Evolutionary conservation across 2,329 filamentous ascomycete species (phyloP), one percentile per base, ranked within the genome.

Genomic region (Cyphellophora attinorum): DNA sequence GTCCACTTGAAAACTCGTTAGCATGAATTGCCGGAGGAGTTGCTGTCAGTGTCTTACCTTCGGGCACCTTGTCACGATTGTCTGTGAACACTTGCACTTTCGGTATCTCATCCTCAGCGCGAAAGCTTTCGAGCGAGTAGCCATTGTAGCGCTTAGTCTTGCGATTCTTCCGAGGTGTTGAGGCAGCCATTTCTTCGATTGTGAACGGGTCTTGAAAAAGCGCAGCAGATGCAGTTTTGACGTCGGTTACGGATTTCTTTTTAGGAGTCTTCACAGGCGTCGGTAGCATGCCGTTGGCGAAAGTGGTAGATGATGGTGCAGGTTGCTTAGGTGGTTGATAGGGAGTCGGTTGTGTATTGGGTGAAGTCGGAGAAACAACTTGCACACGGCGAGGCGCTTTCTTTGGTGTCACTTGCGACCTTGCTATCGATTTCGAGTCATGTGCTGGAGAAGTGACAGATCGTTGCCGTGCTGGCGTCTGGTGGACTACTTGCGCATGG

Each of bases 211-310:
- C 58, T 41, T 65, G 66, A 50, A 74, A 76, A 17, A 75, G 55
- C 17, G 68, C 59, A 39, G 74, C 69, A 8, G 54, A 21, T 23
- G 70, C 65, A 4, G 61, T 52, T 32, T 62, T 57, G 33, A 68
- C 49, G 38, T 66, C 59, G 11, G 55, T 49, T 14, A 64, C 50
- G 3, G 59, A 51, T 44, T 70, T 71, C 57, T 75, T 76, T 48
- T 63, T 63, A 6, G 74, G 75, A 6, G 74, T 78, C 55, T 78
- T 78, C 28, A 67, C 65, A 12, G 75, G 75, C 14, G 75, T 79
- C 3, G 72, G 74, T 11, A 78, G 61, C 63, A 75, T 70, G 32
- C 56, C 59, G 33, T 51, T 50, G 28, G 57, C 51, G 35, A 55
- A 56, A 19, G 41, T 56, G 40, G 51, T 46, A 33, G 48, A 45